phyloP scores from a whole-genome alignment of 495 filamentous ascomycete species.

The Lichenothelia convexa region DNA sequence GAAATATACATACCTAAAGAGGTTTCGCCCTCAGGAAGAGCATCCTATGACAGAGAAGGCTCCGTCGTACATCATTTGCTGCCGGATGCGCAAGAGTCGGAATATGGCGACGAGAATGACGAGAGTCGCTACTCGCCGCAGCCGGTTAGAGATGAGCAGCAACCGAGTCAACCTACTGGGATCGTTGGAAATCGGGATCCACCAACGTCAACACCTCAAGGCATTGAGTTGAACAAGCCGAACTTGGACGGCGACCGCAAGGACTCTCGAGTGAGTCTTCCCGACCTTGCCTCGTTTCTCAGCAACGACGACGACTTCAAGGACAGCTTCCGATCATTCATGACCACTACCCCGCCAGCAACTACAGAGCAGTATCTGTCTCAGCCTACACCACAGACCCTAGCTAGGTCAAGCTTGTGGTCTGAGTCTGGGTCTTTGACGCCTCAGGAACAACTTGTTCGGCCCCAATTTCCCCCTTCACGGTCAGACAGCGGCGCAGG shows the following conservation, averaged over 20 bases:
- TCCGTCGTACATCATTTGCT: slow-evolving; percentile 22
- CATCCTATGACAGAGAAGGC: slow-evolving; percentile 18
- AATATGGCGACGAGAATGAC: slow-evolving; percentile 18
- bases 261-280: slow-evolving; percentile 17
- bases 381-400: no score
- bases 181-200: slow-evolving; percentile 13
- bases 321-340: slow-evolving; percentile 31
- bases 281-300: slow-evolving; percentile 29
- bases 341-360: slow-evolving; percentile 23
- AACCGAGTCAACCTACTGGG: slow-evolving; percentile 9
- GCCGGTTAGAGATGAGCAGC: slow-evolving; percentile 6
- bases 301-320: slow-evolving; percentile 27
- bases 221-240: slow-evolving; percentile 9
- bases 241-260: slow-evolving; percentile 3
- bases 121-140: slow-evolving; percentile 21
- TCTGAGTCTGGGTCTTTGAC: not conserved
- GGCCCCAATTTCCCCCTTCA: not conserved
- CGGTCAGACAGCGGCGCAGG: slow-evolving; percentile 17
- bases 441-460: slow-evolving; percentile 5
- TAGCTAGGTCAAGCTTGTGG: no score
- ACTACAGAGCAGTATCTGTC: no score
- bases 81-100: no score
- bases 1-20: slow-evolving; percentile 31
- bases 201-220: slow-evolving; percentile 13
- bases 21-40: slow-evolving; percentile 11